Evolutionary conservation across 768 basidiomycete species (phyloP), one percentile per base, ranked within the genome.

Genomic region (Mycena leptocephala): DNA sequence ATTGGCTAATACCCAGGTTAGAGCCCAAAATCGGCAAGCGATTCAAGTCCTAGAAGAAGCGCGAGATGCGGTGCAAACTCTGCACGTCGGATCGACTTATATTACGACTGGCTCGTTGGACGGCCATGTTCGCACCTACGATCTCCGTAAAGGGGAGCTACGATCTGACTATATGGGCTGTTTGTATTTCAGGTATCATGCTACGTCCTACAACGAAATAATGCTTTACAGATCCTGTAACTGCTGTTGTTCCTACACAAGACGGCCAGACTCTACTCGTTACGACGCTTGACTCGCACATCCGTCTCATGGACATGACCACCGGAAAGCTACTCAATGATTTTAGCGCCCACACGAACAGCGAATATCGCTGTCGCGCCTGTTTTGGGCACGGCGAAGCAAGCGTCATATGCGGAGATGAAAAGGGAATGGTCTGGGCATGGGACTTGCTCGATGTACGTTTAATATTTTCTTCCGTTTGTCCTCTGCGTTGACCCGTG

Each of bases 11-110:
- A 20, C 35, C 51, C 35, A 18, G 7, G 13, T 20, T 58, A 96
- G 96, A 63, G 89, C 96, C 9, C 95, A 94, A 80, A 89, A 91
- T 26, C 91, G 96, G n/a, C 90, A 93, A 56, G 91, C 98, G 1
- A 96, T 99, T n/a, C 97, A 99, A 84, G 88, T 93, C 6, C 88
- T 98, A 4, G 95, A 97, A 64, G 97, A 98, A 79, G 95, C 97
- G 3, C 92, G 92, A 32, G 97, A 99, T 80, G 92, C 95, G 1
- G 92, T 99, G 46, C 97, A 97, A 79, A 90, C 94, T 22, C 85
- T 99, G 35, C 88, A 93, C 77, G 89, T 97, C 51, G 92, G 90
- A 16, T 82, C 90, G 28, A 91, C 92, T 28, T 91, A 90, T 66
- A 90, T 99, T 79, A 87, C 93, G 48, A 89, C 96, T 3, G 97